phyloP scores from a whole-genome alignment of 352 stramenopile genomes.

The Globisporangium emineosum region DNA sequence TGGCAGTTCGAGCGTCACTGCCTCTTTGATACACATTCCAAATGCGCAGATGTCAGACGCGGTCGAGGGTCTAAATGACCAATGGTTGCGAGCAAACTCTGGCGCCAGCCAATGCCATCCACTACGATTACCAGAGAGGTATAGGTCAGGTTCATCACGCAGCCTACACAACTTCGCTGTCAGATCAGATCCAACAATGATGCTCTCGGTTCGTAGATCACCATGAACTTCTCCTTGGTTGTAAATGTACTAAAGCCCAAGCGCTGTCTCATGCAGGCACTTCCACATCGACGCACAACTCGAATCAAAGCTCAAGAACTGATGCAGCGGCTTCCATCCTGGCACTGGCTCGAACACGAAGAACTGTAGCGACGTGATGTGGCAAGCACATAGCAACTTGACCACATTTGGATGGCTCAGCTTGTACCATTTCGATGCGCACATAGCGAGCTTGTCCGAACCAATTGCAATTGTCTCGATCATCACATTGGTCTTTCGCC shows the following conservation, averaged over 20 bases:
- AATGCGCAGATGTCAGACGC: conserved; percentile 27
- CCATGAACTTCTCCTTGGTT: background rate
- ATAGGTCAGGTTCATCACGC: background rate
- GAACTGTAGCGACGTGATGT: background rate
- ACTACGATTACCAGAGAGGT: background rate
- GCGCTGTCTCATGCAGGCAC: background rate
- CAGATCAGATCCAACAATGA: background rate
- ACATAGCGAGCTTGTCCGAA: background rate
- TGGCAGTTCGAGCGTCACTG: conserved; percentile 5
- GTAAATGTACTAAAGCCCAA: background rate
- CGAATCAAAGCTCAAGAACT: background rate
- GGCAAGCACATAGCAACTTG: conserved; percentile 7
- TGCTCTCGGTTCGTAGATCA: background rate
- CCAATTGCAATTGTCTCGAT: background rate
- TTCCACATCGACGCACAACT: background rate
- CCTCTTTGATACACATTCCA: conserved; percentile 20
- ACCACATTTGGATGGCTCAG: conserved; percentile 12
- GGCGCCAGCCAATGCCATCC: background rate
- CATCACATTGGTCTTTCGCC: background rate
- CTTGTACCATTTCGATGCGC: background rate
- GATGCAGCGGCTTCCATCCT: background rate
- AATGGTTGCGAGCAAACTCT: background rate
- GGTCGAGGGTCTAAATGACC: too few relatives aligned
- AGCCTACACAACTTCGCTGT: background rate
- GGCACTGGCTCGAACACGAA: conserved; percentile 1